Evolutionary conservation across 306 rosid genomes (phyloP), one percentile per base, ranked within the genome.

Genomic region (Geum urbanum): DNA sequence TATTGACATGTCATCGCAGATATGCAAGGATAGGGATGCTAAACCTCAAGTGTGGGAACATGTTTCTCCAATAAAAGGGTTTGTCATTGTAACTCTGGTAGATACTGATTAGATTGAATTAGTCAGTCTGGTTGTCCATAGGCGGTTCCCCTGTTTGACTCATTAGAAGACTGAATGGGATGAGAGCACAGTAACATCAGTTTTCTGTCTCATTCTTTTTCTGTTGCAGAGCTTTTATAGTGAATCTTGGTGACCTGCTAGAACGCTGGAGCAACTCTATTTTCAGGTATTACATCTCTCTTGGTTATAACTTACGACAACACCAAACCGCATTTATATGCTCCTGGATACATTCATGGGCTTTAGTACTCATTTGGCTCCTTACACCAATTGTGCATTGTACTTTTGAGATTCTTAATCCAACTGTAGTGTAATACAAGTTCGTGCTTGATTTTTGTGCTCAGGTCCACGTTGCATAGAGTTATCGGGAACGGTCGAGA

Each of bases 381-480:
- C 32, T 58, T 32, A 1, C 37, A 32, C 37, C 37, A 32, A 46
- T 53, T 43, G 2, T 52, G 51, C 63, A 41, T 43, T 32, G 37
- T 32, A 32, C 37, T 55, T 13, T 2, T 8, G 35, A 53, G 43
- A 43, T 70, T 55, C 12, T 14, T 44, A 18, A 9, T 44, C 35
- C 37, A 43, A 15, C 64, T 32, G 51, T 20, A 46, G 43, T 14
- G 18, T 61, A 15, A 41, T 70, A 35, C 22, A 13, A 9, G 45
- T 63, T 39, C 55, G n/a, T 66, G 22, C 12, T 57, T 74, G 37
- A 24, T 32, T 32, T 32, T 32, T 32, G 37, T 32, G 37, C 37
- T 80, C 87, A 94, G 99, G 89, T 90, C 99, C 56, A 94, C 99
- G 39, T 66, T 94, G 83, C 99, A 94, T 81, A 86, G 99, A 80